Percentiles rank a stretch among this genome's conserved stretches.
These are phyloP conservation scores for Cryptosporidium parvum DNA, from an alignment of 169 alveolate species.

Conservation along the genomic window DNA sequence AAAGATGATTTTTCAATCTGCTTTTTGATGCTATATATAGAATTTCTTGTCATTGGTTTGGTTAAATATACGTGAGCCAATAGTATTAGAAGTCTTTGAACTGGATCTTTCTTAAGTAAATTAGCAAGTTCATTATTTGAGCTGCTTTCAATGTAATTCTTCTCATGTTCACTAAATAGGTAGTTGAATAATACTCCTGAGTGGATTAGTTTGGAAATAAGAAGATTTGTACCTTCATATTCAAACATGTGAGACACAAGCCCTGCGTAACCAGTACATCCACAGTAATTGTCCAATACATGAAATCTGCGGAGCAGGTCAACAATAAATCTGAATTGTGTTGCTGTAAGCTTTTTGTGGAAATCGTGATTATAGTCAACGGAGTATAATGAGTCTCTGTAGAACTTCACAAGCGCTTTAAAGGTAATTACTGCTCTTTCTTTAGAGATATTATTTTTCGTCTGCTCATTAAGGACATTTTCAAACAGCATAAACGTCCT, in stretches of 20 bases:
- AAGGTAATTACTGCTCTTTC: constrained; percentile 61
- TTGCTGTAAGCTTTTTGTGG: constrained; percentile 61
- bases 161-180: constrained; percentile 10
- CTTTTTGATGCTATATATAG: constrained; percentile 14
- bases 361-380: constrained; percentile 61
- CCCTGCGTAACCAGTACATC: constrained; percentile 73
- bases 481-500: constrained; percentile 70
- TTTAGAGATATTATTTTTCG: constrained; percentile 29
- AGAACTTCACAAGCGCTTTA: constrained; percentile 66
- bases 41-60: constrained; percentile 71
- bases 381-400: constrained; percentile 65
- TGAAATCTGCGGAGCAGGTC: constrained; percentile 58
- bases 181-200: constrained; percentile 48
- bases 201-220: constrained; percentile 49
- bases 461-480: constrained; percentile 46
- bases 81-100: constrained; percentile 49
- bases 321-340: constrained; percentile 61
- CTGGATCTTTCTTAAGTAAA: constrained; percentile 28
- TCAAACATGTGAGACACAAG: constrained; percentile 71
- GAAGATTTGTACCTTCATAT: constrained; percentile 62
- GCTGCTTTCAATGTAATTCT: not conserved
- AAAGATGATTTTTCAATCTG: constrained; percentile 59
- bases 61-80: constrained; percentile 46
- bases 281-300: constrained; percentile 50
- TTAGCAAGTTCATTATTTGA: constrained; percentile 13